phyloP scores from a whole-genome alignment of 768 basidiomycete genomes.

The Russula abietina region DNA sequence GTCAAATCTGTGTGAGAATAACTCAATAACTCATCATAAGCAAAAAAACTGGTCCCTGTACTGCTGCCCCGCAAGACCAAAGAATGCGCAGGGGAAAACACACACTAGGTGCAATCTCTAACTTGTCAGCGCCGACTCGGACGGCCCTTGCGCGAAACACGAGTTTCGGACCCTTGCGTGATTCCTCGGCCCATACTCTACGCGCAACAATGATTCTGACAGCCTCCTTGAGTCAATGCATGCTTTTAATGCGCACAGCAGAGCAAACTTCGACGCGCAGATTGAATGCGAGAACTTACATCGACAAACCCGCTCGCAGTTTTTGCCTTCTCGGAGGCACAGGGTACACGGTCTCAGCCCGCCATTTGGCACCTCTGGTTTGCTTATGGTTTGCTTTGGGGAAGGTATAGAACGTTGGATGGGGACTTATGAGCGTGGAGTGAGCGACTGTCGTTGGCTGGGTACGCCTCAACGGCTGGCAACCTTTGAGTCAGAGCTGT shows the following conservation, averaged over 20 bases:
- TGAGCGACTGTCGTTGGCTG: background rate
- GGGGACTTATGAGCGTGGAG: background rate
- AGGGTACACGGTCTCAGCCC: too few relatives aligned
- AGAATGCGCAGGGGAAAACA: background rate
- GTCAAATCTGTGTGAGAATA: constrained; percentile 6
- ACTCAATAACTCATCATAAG: too few relatives aligned
- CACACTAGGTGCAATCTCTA: constrained; percentile 13
- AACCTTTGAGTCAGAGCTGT: too few relatives aligned
- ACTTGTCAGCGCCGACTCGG: too few relatives aligned
- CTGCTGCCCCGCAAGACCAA: too few relatives aligned
- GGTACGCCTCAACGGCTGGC: too few relatives aligned
- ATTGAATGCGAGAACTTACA: background rate
- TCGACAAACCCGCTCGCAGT: too few relatives aligned
- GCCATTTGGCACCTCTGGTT: background rate
- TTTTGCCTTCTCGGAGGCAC: too few relatives aligned
- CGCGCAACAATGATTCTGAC: constrained; percentile 6
- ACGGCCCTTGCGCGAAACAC: too few relatives aligned
- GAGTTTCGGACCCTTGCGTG: background rate
- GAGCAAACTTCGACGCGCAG: background rate
- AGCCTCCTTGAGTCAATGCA: background rate
- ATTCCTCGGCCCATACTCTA: constrained; percentile 1
- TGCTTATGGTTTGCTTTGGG: constrained; percentile 13
- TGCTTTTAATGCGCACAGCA: background rate
- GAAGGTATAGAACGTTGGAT: constrained; percentile 2
- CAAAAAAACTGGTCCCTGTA: too few relatives aligned